Conservation (phyloP, 257 asterid species). For the Schizonepeta tenuifolia region DNA sequence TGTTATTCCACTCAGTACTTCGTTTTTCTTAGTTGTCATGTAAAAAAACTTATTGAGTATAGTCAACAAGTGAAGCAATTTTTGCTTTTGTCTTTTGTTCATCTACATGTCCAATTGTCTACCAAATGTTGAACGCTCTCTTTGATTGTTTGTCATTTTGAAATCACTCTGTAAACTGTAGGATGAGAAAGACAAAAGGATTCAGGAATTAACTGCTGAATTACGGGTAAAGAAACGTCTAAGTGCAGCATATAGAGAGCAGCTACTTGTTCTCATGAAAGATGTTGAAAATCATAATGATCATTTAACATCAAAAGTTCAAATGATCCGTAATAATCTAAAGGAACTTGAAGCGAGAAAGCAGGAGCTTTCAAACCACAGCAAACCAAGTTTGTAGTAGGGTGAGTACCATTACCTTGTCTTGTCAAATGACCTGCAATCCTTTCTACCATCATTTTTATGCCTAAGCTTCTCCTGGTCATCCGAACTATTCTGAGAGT, state of each 20-base stretch:
- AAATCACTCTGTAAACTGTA: constrained; percentile 36
- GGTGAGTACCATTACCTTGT: constrained; percentile 37
- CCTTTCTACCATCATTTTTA: constrained; percentile 2
- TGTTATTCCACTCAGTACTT: no score
- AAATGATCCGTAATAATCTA: constrained; percentile 51
- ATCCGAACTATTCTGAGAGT: not conserved
- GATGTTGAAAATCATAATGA: constrained; percentile 73
- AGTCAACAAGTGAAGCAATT: not conserved
- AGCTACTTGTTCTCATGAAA: constrained; percentile 61
- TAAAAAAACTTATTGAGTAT: not conserved
- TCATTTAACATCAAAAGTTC: constrained; percentile 58
- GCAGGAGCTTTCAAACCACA: constrained; percentile 43
- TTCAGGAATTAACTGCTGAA: constrained; percentile 74
- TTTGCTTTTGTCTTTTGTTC: constrained; percentile 19
- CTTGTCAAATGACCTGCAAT: constrained; percentile 12
- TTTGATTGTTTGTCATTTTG: constrained; percentile 6
- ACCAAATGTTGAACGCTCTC: not conserved
- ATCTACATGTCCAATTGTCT: constrained; percentile 8
- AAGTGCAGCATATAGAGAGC: constrained; percentile 71
- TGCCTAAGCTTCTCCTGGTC: constrained; percentile 14
- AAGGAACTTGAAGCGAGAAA: constrained; percentile 59
- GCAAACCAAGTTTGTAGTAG: constrained; percentile 35
- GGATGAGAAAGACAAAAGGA: constrained; percentile 81
- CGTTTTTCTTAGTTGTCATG: not conserved
- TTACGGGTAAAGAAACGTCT: constrained; percentile 66